These are phyloP conservation scores for Erigeron philadelphicus DNA, from an alignment of 140 eudicot genomes.

Conservation along the genomic window DNA sequence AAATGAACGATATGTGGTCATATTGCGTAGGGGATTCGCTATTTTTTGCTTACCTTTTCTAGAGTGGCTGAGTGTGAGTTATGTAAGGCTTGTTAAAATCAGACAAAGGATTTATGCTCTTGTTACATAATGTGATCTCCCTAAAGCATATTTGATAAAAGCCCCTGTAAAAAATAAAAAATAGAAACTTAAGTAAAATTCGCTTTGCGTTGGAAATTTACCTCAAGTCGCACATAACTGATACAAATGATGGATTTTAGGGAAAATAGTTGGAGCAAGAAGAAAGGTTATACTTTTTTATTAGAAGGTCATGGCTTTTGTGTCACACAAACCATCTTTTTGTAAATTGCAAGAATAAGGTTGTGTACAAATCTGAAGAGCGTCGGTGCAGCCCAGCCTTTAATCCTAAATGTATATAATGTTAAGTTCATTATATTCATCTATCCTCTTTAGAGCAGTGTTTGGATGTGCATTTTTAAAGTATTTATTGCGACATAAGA, in stretches of 20 bases:
- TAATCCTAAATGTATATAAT: not conserved
- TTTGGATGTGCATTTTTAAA: not conserved
- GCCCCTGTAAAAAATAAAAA: not conserved
- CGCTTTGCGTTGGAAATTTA: not conserved
- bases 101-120: not conserved
- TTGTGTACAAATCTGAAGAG: not conserved
- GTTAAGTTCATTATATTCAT: not conserved
- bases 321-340: not conserved
- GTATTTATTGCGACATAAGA: not conserved
- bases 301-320: not conserved
- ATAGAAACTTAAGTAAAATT: not conserved
- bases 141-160: not conserved
- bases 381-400: not conserved
- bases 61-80: not conserved
- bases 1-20: not conserved
- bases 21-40: not conserved
- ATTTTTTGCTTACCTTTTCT: not conserved
- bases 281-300: not conserved
- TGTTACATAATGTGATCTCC: slow-evolving; percentile 9
- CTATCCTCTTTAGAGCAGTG: not conserved
- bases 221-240: not conserved
- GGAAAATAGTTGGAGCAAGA: not conserved
- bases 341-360: not conserved
- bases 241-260: not conserved
- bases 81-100: not conserved